Base-by-base conservation (phyloP, 75 land plant genomes). In the Pseudotsuga menziesii region DNA sequence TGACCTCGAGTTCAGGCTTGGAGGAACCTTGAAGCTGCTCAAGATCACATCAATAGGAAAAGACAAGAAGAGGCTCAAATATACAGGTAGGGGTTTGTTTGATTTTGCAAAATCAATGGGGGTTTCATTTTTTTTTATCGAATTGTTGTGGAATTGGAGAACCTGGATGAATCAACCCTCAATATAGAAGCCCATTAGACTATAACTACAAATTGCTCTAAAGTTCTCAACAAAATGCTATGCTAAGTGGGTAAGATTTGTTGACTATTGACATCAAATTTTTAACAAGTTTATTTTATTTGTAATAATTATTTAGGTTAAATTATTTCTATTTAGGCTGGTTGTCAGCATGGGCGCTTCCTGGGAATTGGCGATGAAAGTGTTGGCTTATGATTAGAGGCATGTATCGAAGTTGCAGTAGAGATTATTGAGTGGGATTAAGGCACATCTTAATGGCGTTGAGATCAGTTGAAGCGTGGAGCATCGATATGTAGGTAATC, bases 271-370 rank as follows among this genome's bases (percentile, higher is more conserved):
- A 32, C 75, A 61, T 52, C n/a, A n/a, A n/a, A n/a, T n/a, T n/a
- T n/a, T n/a, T n/a, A n/a, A n/a, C n/a, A n/a, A n/a, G n/a, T n/a
- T n/a, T n/a, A n/a, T n/a, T n/a, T n/a, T n/a, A n/a, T n/a, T n/a
- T n/a, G n/a, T n/a, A n/a, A n/a, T n/a, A n/a, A n/a, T n/a, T n/a
- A n/a, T n/a, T n/a, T n/a, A n/a, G n/a, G n/a, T n/a, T n/a, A n/a
- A n/a, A n/a, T n/a, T n/a, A n/a, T n/a, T n/a, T n/a, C n/a, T n/a
- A n/a, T n/a, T n/a, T n/a, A n/a, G n/a, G 13, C 66, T 97, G 56
- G 95, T 84, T 56, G 98, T 97, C 15, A 98, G 99, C 5, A 72
- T 97, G 73, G 99, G 99, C 1, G 92, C 91, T 19, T 95, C 99
- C 0, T 94, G 95, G 75, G 93, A 97, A 48, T 52, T 97, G n/a